Evolutionary conservation across 352 stramenopile species (phyloP), one percentile per base, ranked within the genome.

Genomic region (Pythium monospermum): DNA sequence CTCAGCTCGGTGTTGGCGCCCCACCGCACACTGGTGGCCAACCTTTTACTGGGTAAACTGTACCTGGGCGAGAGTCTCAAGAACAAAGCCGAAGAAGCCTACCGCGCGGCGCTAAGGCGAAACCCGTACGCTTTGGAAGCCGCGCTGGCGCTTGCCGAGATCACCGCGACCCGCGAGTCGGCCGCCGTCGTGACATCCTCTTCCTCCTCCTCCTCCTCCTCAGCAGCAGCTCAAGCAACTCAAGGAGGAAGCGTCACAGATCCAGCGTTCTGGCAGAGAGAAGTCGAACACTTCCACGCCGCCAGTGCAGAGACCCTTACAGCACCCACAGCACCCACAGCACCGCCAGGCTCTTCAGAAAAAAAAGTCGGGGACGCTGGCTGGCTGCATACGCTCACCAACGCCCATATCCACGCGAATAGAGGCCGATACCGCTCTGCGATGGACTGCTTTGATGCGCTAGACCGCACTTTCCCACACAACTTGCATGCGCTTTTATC

Each of bases 71-170:
- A 91, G 63, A 76, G 77, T 4, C 47, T 89, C 12, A 59, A 67
- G 43, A 80, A 63, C 43, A 80, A 87, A 40, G 83, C 79, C 1
- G 76, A 93, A 46, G 72, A 83, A 21, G 62, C 61, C 40, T 93
- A 86, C 48, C 57, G 49, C 15, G 35, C 42, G 41, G 83, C 76
- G 11, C 57, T 93, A 15, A 50, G 54, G 45, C 64, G 77, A 32
- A 91, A 89, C 46, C 80, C 83, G 27, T 93, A 91, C 38, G 83
- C 83, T 18, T 47, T 93, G 18, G 83, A 93, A 61, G 83, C 83
- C n/a, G 68, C 74, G n/a, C 33, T 93, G 46, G 76, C 73, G 11
- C 68, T 91, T 2, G 69, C 79, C 0, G 65, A 88, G 26, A 57
- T 91, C n/a, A 54, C 69, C 7, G 60, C 61, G 18, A 61, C 66